Evolutionary conservation across 192 early-diverging fungal species (phyloP).

Genomic region (Pilobolus umbonatus): DNA sequence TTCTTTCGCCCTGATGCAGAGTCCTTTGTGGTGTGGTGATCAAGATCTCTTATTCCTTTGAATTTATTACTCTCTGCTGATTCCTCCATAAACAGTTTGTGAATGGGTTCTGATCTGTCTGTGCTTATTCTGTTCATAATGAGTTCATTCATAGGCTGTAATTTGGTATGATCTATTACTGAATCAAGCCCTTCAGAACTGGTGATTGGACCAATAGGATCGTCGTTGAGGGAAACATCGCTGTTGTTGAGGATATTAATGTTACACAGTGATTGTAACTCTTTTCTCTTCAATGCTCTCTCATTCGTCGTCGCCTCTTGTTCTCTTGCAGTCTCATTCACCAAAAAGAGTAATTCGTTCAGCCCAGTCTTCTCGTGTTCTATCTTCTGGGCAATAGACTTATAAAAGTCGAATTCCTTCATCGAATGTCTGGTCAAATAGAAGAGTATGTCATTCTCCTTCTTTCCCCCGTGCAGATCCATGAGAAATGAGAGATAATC

Average conservation of each 20-base stretch:
- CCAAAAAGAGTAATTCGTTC: conserved; percentile 9
- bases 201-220: not conserved
- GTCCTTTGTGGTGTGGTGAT: conserved; percentile 40
- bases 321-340: conserved; percentile 26
- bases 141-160: too few species aligned
- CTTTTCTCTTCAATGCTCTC: conserved; percentile 45
- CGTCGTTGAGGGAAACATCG: not conserved
- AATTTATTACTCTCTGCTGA: conserved; percentile 30
- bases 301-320: conserved; percentile 42
- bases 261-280: not conserved
- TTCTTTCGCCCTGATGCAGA: conserved; percentile 36
- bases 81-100: too few species aligned
- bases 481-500: conserved; percentile 49
- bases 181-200: too few species aligned
- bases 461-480: conserved; percentile 53
- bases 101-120: too few species aligned
- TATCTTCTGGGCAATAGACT: conserved; percentile 31
- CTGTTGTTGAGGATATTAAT: too few species aligned
- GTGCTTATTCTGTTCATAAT: too few species aligned
- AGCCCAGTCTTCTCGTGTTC: conserved; percentile 36
- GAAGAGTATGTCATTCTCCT: conserved; percentile 53
- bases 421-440: conserved; percentile 46
- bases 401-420: conserved; percentile 43
- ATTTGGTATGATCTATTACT: not conserved
- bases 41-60: conserved; percentile 58